phyloP scores from a whole-genome alignment of 768 basidiomycete species.

The Chlorophyllum brunneum region DNA sequence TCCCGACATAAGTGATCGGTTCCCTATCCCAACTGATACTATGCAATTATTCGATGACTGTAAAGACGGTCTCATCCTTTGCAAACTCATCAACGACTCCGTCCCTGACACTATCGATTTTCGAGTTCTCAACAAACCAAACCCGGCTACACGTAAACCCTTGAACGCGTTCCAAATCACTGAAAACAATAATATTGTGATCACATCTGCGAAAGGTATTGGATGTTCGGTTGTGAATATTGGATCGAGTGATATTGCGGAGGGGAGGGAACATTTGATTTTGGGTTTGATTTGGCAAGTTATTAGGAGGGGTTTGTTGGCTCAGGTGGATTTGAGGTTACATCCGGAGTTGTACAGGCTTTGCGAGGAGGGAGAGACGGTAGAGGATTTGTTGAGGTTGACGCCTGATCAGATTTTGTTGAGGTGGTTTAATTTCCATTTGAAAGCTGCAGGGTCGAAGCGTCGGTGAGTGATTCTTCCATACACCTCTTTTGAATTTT shows the following conservation, averaged over 20 bases:
- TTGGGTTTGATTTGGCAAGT: constrained; percentile 99
- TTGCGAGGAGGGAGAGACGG: constrained; percentile 95
- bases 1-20: constrained; percentile 71
- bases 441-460: constrained; percentile 92
- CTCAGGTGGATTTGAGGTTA: constrained; percentile 95
- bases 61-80: constrained; percentile 92
- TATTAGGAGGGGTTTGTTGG: constrained; percentile 88
- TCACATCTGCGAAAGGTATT: constrained; percentile 96
- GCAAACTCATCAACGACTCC: constrained; percentile 98
- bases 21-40: constrained; percentile 92
- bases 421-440: constrained; percentile 99
- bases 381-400: constrained; percentile 89
- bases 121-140: constrained; percentile 93
- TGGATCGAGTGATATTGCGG: constrained; percentile 87
- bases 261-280: constrained; percentile 94
- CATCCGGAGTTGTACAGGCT: constrained; percentile 96
- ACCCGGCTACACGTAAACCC: constrained; percentile 54
- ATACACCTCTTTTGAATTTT: constrained; percentile 9
- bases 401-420: constrained; percentile 97
- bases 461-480: constrained; percentile 48
- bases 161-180: constrained; percentile 99
- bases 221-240: constrained; percentile 99
- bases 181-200: constrained; percentile 99
- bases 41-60: constrained; percentile 99
- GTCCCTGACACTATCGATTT: constrained; percentile 99